These are phyloP conservation scores for Mucor velutinosus DNA, from an alignment of 371 early-diverging fungal species.

Conservation along the genomic window DNA sequence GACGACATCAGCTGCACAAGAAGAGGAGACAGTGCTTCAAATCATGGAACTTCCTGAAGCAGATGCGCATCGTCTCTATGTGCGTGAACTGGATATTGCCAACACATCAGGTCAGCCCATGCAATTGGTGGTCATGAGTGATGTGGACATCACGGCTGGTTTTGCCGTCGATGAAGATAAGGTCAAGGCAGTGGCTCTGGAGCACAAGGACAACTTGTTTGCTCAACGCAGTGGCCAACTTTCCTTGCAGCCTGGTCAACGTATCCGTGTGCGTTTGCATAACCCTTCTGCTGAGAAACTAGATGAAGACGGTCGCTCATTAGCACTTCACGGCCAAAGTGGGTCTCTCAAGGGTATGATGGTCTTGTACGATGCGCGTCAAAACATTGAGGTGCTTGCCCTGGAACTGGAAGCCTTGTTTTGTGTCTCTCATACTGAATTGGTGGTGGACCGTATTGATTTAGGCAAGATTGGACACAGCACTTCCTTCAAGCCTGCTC, in stretches of 20 bases:
- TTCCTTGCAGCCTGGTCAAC: constrained; percentile 58
- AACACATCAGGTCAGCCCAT: constrained; percentile 54
- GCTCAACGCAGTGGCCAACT: constrained; percentile 38
- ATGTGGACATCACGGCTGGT: constrained; percentile 48
- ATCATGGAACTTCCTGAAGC: constrained; percentile 38
- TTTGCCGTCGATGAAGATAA: constrained; percentile 44
- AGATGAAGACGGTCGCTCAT: constrained; percentile 40
- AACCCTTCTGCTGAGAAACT: constrained; percentile 61
- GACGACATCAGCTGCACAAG: constrained; percentile 8
- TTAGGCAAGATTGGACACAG: constrained; percentile 80
- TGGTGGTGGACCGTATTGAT: constrained; percentile 60
- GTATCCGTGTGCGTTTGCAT: constrained; percentile 57
- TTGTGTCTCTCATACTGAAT: constrained; percentile 64
- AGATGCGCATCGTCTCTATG: constrained; percentile 36
- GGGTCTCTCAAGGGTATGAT: constrained; percentile 61
- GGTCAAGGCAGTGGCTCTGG: constrained; percentile 12
- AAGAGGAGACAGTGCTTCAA: constrained; percentile 24
- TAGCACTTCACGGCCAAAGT: constrained; percentile 57
- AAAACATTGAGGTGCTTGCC: constrained; percentile 56
- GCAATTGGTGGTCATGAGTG: constrained; percentile 59
- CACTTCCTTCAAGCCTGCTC: constrained; percentile 70
- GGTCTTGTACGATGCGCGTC: constrained; percentile 58
- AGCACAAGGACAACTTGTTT: constrained; percentile 17
- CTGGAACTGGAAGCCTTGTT: constrained; percentile 62
- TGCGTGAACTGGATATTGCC: constrained; percentile 53